A percentile compares a stretch with the other conserved stretches of the same genome.
phyloP scores from a whole-genome alignment of 2,329 filamentous ascomycete species.

The Arthrobotrys pseudoclavata region DNA sequence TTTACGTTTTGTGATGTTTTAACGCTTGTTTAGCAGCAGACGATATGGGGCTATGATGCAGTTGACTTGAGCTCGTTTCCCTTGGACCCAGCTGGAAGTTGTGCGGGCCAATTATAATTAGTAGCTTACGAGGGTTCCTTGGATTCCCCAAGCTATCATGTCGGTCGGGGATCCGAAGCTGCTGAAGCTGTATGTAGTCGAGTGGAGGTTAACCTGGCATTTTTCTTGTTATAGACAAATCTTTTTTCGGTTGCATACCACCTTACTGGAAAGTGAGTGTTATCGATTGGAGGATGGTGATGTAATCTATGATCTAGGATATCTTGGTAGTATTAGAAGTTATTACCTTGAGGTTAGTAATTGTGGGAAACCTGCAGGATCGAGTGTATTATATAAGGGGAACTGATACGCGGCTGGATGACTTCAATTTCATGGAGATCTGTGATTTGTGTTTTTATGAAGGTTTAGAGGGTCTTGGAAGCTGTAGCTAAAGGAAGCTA shows the following conservation, averaged over 20 bases:
- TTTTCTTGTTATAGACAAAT: not conserved
- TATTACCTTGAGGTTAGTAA: constrained; percentile 6
- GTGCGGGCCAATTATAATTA: constrained; percentile 23
- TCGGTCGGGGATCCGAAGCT: constrained; percentile 18
- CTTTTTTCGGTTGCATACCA: not conserved
- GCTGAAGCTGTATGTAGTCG: constrained; percentile 9
- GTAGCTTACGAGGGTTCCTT: constrained; percentile 13
- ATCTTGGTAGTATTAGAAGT: constrained; percentile 17
- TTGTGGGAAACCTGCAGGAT: not conserved
- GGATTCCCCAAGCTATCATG: constrained; percentile 14
- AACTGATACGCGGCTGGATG: constrained; percentile 13
- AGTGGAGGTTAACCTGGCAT: constrained; percentile 15
- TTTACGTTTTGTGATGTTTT: constrained; percentile 34
- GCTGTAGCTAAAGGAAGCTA: constrained; percentile 10
- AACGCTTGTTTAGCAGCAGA: constrained; percentile 19
- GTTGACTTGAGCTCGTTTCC: constrained; percentile 26
- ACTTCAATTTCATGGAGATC: constrained; percentile 23
- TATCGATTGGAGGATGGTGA: constrained; percentile 19
- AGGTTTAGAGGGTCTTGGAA: not conserved
- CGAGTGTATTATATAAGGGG: constrained; percentile 3
- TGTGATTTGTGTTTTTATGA: not conserved
- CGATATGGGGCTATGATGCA: constrained; percentile 33
- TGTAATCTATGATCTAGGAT: constrained; percentile 6
- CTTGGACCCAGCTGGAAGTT: not conserved
- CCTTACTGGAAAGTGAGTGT: constrained; percentile 18